Evolutionary conservation across 2,329 filamentous ascomycete species (phyloP).

Genomic region (Pseudogymnoascus sp.): DNA sequence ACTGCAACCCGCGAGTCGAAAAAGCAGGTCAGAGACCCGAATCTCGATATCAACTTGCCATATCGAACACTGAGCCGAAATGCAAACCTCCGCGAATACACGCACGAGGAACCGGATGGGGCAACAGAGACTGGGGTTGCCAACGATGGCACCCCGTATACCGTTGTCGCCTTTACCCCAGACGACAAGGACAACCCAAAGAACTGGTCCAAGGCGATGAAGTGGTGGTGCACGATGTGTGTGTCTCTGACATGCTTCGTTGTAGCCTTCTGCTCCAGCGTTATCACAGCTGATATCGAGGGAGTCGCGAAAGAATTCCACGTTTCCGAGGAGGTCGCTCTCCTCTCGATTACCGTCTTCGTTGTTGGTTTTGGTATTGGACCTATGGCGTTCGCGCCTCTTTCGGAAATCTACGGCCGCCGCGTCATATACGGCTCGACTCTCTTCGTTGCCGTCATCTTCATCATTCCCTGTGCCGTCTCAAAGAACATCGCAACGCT

Average conservation of each 20-base stretch:
- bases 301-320: conserved; percentile 56
- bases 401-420: conserved; percentile 68
- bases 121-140: conserved; percentile 38
- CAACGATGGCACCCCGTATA: conserved; percentile 34
- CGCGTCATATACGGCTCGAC: conserved; percentile 52
- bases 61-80: conserved; percentile 52
- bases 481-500: conserved; percentile 68
- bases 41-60: conserved; percentile 47
- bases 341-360: conserved; percentile 67
- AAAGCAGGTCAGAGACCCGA: not conserved
- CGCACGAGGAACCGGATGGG: conserved; percentile 51
- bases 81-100: conserved; percentile 61
- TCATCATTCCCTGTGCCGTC: conserved; percentile 72
- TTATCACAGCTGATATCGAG: conserved; percentile 68
- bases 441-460: conserved; percentile 55
- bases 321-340: conserved; percentile 62
- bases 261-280: conserved; percentile 54
- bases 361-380: conserved; percentile 76
- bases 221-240: conserved; percentile 81
- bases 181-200: conserved; percentile 73
- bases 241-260: conserved; percentile 70
- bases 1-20: not conserved
- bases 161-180: conserved; percentile 62
- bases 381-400: conserved; percentile 70
- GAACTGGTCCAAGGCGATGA: conserved; percentile 71